Conservation (phyloP, 1,284 basidiomycete species). For the Phaffia rhodozyma region DNA sequence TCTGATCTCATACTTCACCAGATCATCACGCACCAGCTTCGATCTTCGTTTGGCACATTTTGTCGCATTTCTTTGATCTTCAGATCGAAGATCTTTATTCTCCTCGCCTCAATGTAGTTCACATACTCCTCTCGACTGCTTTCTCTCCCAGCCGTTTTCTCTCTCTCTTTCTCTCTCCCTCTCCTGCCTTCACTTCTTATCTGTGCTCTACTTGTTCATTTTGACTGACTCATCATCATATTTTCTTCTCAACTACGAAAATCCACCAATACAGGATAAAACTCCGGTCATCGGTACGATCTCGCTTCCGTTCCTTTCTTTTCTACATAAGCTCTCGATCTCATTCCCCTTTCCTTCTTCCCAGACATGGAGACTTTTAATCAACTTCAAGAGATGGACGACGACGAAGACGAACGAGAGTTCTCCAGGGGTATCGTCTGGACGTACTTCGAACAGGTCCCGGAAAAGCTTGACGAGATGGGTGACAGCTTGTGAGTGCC, state of each 20-base stretch:
- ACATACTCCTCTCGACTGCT: not conserved
- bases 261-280: not conserved
- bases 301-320: not conserved
- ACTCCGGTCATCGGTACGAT: not conserved
- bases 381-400: slow-evolving; percentile 84
- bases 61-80: too few species aligned
- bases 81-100: too few species aligned
- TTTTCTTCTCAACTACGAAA: not conserved
- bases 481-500: slow-evolving; percentile 58
- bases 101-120: not conserved
- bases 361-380: slow-evolving; percentile 65
- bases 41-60: too few species aligned
- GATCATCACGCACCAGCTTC: too few species aligned
- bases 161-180: not conserved
- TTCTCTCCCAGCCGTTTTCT: not conserved
- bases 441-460: slow-evolving; percentile 70
- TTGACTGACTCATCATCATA: not conserved
- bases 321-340: not conserved
- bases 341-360: not conserved
- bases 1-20: too few species aligned
- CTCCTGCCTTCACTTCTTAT: not conserved
- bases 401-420: slow-evolving; percentile 56
- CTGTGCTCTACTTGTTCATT: not conserved
- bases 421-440: slow-evolving; percentile 66
- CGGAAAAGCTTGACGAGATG: slow-evolving; percentile 64